Base-by-base conservation (phyloP, 108 stramenopile species). In the Cyclotella choctawhatcheeana region DNA sequence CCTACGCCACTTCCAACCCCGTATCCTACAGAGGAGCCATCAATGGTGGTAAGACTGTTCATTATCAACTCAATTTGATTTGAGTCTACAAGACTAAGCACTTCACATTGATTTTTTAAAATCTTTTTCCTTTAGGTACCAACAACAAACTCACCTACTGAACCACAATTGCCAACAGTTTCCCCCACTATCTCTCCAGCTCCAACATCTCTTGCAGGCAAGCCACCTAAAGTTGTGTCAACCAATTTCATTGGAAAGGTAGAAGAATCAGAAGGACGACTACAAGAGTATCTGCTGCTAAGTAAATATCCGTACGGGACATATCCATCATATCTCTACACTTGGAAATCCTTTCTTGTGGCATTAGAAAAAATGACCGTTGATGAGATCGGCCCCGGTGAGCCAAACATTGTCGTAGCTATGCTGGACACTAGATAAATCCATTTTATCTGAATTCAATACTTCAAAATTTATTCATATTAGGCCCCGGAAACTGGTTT, bases 311-410 rank as follows among this genome's bases (percentile, higher is more conserved):
- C 78, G 16, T 60, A 71, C 6, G 78, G 78, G 12, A 13, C 55
- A 10, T 67, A 44, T 47, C 72, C 72, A 27, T 79, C 78, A 10
- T 74, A 73, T 18, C 21, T 79, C 0, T 79, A 79, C 43, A 73
- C 73, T 5, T 79, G 66, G 66, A 50, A 31, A 37, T 73, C 72
- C 45, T 79, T 79, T 35, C 34, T 56, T 5, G n/a, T 21, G 21
- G 72, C 59, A 14, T 29, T 79, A 17, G 65, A 67, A 21, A 79
- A 74, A 53, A 79, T 79, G 78, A 74, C 66, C 0, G 20, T 7
- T 1, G 55, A 44, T 27, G 67, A 65, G 18, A 17, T 67, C 6
- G 78, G 72, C 25, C 76, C 76, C 18, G 76, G 53, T 54, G 27
- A 5, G 53, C 27, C 6, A 8, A 40, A 40, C 12, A 40, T 40